These are phyloP conservation scores for Sutorius eximius DNA, from an alignment of 1,284 basidiomycete species.

Conservation along the genomic window DNA sequence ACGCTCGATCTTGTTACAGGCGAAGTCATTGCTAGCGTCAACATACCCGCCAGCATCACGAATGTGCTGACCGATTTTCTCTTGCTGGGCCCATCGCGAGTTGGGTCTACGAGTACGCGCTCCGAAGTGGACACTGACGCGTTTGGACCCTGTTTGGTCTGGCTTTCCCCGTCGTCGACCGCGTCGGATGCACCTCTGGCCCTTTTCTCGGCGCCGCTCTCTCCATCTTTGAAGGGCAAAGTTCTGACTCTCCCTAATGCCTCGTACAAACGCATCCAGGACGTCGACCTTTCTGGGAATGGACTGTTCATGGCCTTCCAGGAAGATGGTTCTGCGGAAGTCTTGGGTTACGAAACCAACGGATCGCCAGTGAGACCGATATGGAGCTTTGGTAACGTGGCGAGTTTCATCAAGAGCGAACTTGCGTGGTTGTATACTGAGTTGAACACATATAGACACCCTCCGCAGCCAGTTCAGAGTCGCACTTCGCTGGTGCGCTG, in stretches of 20 bases:
- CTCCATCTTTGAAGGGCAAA: constrained; percentile 54
- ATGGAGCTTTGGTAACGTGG: constrained; percentile 61
- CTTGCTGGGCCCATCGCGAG: constrained; percentile 41
- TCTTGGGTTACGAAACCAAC: constrained; percentile 46
- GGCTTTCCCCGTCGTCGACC: constrained; percentile 56
- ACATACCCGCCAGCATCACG: constrained; percentile 60
- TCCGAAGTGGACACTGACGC: constrained; percentile 1
- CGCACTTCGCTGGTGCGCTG: constrained; percentile 61
- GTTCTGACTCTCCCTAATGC: constrained; percentile 43
- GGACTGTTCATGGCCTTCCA: constrained; percentile 56
- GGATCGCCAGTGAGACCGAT: constrained; percentile 46
- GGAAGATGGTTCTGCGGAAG: constrained; percentile 53
- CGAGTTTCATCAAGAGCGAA: constrained; percentile 34
- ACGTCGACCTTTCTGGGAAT: constrained; percentile 49
- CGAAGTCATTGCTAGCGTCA: constrained; percentile 47
- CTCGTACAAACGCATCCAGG: constrained; percentile 50
- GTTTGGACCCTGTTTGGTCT: constrained; percentile 49
- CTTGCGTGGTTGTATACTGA: constrained; percentile 4
- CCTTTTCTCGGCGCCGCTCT: constrained; percentile 55
- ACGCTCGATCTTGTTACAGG: constrained; percentile 59
- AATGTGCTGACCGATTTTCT: constrained; percentile 37
- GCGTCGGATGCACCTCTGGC: constrained; percentile 16
- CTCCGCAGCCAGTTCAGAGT: constrained; percentile 43
- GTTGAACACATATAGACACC: constrained; percentile 32
- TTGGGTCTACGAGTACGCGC: constrained; percentile 29